Evolutionary conservation across 1,284 basidiomycete genomes (phyloP), one percentile per base, ranked within the genome.

Genomic region (Sporisorium iseilematis-ciliati): DNA sequence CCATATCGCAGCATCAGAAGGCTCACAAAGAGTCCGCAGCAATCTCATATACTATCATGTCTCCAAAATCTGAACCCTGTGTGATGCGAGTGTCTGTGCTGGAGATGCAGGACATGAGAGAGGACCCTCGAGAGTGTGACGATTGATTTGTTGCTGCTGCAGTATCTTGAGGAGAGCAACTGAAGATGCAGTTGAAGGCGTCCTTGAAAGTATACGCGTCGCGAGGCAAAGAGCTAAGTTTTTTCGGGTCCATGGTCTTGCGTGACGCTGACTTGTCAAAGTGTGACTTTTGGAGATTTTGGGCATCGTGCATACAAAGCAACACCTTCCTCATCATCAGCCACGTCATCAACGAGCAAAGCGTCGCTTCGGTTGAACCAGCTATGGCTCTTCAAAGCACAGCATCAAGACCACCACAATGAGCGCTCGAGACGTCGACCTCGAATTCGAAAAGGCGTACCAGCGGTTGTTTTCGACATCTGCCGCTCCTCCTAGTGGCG

Each of bases 1-100:
- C 59, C 69, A 68, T 63, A 68, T 74, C 71, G 65, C 71, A 74
- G 71, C 71, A 74, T 74, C 65, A 68, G 71, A 74, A 66, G 65
- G 58, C 71, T 74, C 65, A 61, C 71, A 66, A 74, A 74, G 65
- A 74, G 71, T 68, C 65, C 52, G 61, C 65, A 68, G 71, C 71
- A 74, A 74, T 65, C 65, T 61, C 70, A 73, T 73, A 74, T 52
- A 66, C 70, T 71, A 59, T 58, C 51, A 63, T 74, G 57, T 62
- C 57, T 66, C 69, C 59, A 66, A 71, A 46, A 26, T 7, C 6
- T 20, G 20, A 20, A 11, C 7, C 10, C 11, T n/a, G 42, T 49
- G 43, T 25, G 33, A 18, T 46, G 38, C 10, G 38, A 33, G 35
- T 29, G 21, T 29, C 25, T 40, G 29, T 23, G 50, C 3, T 7